phyloP scores from a whole-genome alignment of 1,284 basidiomycete species.

The Baeospora myosura region DNA sequence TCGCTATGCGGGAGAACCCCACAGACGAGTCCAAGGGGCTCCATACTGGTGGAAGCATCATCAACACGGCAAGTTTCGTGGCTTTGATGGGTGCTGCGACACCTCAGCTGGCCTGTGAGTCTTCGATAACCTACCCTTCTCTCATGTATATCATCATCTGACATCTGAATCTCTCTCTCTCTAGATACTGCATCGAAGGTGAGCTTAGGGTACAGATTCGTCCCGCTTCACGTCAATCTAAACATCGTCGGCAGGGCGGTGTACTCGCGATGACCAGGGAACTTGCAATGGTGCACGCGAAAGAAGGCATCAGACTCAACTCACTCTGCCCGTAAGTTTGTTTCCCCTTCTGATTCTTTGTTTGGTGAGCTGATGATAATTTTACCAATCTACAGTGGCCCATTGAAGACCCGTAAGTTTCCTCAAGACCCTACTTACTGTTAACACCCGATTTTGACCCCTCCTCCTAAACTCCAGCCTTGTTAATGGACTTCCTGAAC shows the following conservation, averaged over 20 bases:
- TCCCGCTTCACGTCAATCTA: background rate
- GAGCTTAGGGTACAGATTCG: conserved; percentile 6
- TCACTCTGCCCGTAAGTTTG: conserved; percentile 84
- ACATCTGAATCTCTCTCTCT: background rate
- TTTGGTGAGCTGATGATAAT: conserved; percentile 2
- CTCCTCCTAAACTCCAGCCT: conserved; percentile 53
- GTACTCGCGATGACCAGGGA: conserved; percentile 98
- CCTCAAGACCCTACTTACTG: background rate
- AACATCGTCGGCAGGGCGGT: conserved; percentile 58
- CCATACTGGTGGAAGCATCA: conserved; percentile 84
- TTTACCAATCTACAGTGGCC: conserved; percentile 51
- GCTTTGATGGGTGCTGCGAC: conserved; percentile 91
- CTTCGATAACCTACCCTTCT: background rate
- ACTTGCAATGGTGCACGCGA: conserved; percentile 93
- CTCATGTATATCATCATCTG: conserved; percentile 4
- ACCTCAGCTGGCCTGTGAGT: conserved; percentile 89
- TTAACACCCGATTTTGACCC: background rate
- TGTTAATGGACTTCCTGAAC: conserved; percentile 96
- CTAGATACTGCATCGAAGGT: conserved; percentile 83
- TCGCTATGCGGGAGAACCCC: conserved; percentile 90
- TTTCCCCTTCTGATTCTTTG: background rate
- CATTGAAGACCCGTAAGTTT: conserved; percentile 79
- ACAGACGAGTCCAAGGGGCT: conserved; percentile 76
- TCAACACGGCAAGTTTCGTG: conserved; percentile 96
- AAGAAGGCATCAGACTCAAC: conserved; percentile 93